phyloP scores from a whole-genome alignment of 225 moss, liverwort and hornwort genomes.

The Thuidium tamariscinum region DNA sequence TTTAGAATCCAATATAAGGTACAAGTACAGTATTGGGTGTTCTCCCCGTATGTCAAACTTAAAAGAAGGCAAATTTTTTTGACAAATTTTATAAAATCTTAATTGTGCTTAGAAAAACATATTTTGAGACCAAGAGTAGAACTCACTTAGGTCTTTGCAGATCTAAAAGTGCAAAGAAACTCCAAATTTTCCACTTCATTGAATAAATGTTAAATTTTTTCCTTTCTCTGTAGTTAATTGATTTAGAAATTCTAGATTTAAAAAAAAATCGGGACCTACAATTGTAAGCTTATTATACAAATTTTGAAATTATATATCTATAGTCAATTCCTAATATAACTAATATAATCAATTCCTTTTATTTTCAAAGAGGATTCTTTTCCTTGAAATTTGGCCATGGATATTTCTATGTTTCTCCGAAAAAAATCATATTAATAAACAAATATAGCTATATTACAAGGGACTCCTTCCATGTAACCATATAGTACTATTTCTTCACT shows the following conservation, averaged over 20 bases:
- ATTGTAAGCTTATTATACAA: neutral
- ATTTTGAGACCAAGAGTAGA: neutral
- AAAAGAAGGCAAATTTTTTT: neutral
- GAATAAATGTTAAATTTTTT: neutral
- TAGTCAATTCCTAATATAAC: too few species aligned
- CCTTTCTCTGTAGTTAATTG: neutral
- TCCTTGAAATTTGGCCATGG: fast-evolving
- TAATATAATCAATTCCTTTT: fast-evolving
- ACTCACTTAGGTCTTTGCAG: neutral
- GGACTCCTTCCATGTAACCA: neutral
- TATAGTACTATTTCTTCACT: fast-evolving
- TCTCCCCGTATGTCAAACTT: too few species aligned
- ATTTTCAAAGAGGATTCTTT: fast-evolving
- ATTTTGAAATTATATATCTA: neutral
- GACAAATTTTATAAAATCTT: fast-evolving
- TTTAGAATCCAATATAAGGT: too few species aligned
- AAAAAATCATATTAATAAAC: neutral
- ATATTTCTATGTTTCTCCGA: fast-evolving
- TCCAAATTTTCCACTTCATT: neutral
- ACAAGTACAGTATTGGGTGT: too few species aligned
- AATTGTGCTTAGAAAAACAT: neutral
- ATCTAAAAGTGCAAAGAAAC: too few species aligned
- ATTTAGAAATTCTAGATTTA: neutral
- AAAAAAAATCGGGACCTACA: too few species aligned
- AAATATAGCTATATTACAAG: fast-evolving